Percentiles rank a stretch among this genome's conserved stretches.
Evolutionary conservation across 495 filamentous ascomycete genomes (phyloP).

Genomic region (Paragyromitra xinjiangensis): DNA sequence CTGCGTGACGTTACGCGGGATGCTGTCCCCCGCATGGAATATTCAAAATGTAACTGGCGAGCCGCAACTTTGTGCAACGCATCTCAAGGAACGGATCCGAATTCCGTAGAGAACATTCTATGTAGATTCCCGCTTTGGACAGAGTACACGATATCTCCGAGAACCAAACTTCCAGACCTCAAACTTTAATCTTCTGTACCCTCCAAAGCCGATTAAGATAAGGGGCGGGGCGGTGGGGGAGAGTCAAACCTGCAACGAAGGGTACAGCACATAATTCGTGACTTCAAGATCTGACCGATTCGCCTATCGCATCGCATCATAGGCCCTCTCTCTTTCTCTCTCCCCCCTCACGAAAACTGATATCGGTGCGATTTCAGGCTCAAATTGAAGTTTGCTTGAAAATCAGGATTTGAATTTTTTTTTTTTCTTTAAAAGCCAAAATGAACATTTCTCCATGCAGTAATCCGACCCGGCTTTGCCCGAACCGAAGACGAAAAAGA

Average conservation of each 20-base stretch:
- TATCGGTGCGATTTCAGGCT: too few species aligned
- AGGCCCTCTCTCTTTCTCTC: neutral
- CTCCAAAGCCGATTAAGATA: neutral
- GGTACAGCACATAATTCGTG: neutral
- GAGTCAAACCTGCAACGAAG: neutral
- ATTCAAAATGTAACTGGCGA: neutral
- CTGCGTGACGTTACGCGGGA: constrained; percentile 12
- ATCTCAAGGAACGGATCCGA: neutral
- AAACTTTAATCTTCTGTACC: neutral
- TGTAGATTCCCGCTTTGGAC: constrained; percentile 2
- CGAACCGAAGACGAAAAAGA: constrained; percentile 12
- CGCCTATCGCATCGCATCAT: neutral
- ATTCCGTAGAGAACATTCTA: constrained; percentile 10
- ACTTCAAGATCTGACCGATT: neutral
- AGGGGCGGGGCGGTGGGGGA: neutral
- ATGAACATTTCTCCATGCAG: neutral
- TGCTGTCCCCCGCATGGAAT: constrained; percentile 1
- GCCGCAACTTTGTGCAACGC: constrained; percentile 10
- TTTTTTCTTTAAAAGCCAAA: neutral
- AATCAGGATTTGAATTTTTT: constrained; percentile 2
- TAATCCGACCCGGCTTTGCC: constrained; percentile 16
- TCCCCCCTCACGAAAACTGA: neutral
- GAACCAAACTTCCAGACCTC: neutral
- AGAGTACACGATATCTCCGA: neutral
- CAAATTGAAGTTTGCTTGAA: neutral